Conservation (phyloP, 1,284 basidiomycete genomes). For the Ustilago tritici region DNA sequence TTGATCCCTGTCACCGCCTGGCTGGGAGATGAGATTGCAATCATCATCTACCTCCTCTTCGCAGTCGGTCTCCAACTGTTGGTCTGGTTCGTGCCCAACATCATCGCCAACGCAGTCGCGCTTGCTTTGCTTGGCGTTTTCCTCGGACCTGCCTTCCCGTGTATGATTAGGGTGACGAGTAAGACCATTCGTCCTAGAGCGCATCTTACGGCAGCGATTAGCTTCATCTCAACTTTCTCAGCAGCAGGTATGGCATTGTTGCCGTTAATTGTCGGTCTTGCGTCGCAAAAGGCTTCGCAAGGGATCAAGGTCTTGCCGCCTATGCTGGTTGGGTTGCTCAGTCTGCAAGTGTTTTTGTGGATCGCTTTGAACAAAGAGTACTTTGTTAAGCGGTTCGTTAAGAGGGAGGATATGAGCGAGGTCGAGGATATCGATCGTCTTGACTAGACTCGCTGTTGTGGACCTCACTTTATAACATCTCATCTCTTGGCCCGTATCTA, state of each 20-base stretch:
- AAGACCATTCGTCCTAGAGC: slow-evolving; percentile 43
- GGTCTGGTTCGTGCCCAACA: slow-evolving; percentile 53
- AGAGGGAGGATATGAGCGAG: neutral
- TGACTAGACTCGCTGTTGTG: slow-evolving; percentile 12
- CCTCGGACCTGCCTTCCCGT: slow-evolving; percentile 54
- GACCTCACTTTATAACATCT: neutral
- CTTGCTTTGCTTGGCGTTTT: slow-evolving; percentile 51
- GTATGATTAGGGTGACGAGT: slow-evolving; percentile 40
- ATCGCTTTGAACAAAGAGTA: slow-evolving; percentile 15
- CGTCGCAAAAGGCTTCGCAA: slow-evolving; percentile 35
- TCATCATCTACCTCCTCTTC: slow-evolving; percentile 41
- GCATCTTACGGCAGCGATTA: slow-evolving; percentile 50
- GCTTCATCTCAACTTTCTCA: slow-evolving; percentile 45
- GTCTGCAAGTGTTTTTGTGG: slow-evolving; percentile 43
- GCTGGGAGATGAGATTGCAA: slow-evolving; percentile 51
- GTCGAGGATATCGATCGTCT: slow-evolving; percentile 22
- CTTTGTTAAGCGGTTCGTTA: slow-evolving; percentile 21
- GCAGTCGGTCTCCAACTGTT: slow-evolving; percentile 52
- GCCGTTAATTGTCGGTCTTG: slow-evolving; percentile 50
- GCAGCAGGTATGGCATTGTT: slow-evolving; percentile 52
- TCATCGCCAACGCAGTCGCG: slow-evolving; percentile 52
- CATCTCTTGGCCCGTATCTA: neutral
- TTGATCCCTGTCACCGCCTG: slow-evolving; percentile 48
- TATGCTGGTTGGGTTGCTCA: slow-evolving; percentile 46
- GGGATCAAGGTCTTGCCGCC: slow-evolving; percentile 53